phyloP scores from a whole-genome alignment of 2,329 filamentous ascomycete species.

The Immersiporthe knoxdaviesiana region DNA sequence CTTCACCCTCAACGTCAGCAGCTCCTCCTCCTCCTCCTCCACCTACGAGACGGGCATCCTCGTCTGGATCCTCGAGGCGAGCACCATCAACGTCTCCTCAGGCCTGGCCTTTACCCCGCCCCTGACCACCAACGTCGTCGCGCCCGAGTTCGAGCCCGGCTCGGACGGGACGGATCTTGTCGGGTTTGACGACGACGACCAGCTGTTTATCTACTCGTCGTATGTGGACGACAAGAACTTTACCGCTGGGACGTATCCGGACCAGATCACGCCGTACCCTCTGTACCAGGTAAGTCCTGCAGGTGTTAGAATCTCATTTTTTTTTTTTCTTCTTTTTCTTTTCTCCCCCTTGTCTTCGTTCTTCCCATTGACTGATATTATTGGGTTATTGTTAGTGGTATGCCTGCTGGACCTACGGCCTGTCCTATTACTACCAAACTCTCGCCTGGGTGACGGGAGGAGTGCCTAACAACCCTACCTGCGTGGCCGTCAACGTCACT shows the following conservation, averaged over 20 bases:
- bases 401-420: conserved; percentile 40
- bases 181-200: conserved; percentile 38
- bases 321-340: neutral
- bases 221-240: conserved; percentile 38
- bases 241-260: conserved; percentile 30
- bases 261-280: conserved; percentile 24
- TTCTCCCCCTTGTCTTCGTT: neutral
- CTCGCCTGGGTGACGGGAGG: conserved; percentile 38
- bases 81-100: conserved; percentile 27
- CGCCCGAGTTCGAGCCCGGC: conserved; percentile 35
- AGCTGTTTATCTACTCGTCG: conserved; percentile 34
- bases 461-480: conserved; percentile 42
- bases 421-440: conserved; percentile 41
- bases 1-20: conserved; percentile 41
- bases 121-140: conserved; percentile 38
- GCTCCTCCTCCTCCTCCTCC: conserved; percentile 9
- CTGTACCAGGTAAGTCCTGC: conserved; percentile 34
- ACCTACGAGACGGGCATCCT: conserved; percentile 35
- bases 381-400: conserved; percentile 36
- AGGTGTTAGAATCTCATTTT: too few species aligned
- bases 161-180: conserved; percentile 25
- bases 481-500: conserved; percentile 39
- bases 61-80: conserved; percentile 37
- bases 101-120: conserved; percentile 34
- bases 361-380: conserved; percentile 11